Evolutionary conservation across 176 grass and related monocot genomes (phyloP), one percentile per base, ranked within the genome.

Genomic region (Oryza longistaminata): DNA sequence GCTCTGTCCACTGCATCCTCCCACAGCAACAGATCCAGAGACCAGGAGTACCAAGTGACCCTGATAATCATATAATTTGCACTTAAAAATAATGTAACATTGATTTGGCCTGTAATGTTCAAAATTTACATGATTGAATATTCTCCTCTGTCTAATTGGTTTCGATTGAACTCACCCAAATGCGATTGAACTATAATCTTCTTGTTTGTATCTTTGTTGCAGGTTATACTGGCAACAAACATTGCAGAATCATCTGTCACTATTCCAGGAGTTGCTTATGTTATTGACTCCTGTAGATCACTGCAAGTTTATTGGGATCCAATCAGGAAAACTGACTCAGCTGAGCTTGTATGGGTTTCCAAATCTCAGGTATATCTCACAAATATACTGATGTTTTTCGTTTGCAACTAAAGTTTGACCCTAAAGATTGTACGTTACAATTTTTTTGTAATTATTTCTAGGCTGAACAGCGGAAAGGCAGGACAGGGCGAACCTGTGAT

Each of bases 191-290:
- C 46, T 15, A 27, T 43, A 34, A 14, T 83, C 45, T 35, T 13
- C 29, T 21, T 58, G 52, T 91, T 39, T 39, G 46, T 15, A 3
- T 76, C 83, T 84, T 43, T 26, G 60, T 71, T 85, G 44, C 82
- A 97, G 95, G 95, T 97, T 77, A 97, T 97, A 89, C 75, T 97
- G 65, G 95, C 92, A 22, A 97, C 95, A 82, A 97, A 97, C 73
- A 94, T 97, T 82, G 95, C 95, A 50, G 95, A 97, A 92, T 97
- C 95, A 71, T 97, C 92, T 27, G 92, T 97, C 52, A 97, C 95
- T 64, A 97, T 97, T 49, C 95, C 95, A 10, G 90, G 92, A 78
- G 92, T 93, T 71, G 95, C 92, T 50, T 93, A 94, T 84, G 82
- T 94, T 76, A 91, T 97, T 26, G 95, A 97, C 85, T 97, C 92